These are phyloP conservation scores for Pichia sp. DNA, from an alignment of 1,139 yeast genomes.

Conservation along the genomic window DNA sequence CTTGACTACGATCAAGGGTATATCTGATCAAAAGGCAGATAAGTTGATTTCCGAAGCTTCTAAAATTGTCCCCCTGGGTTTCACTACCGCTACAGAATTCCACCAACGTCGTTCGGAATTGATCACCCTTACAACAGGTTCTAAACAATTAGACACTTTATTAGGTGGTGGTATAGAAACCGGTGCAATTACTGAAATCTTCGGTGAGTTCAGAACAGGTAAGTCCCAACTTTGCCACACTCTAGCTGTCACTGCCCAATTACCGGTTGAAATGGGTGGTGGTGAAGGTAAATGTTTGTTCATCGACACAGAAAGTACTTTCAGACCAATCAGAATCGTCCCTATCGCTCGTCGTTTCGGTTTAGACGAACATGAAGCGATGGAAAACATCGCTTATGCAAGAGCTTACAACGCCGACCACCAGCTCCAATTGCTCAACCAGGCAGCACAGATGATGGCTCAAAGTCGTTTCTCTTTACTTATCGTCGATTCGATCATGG, in stretches of 20 bases:
- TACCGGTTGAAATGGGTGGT: constrained; percentile 98
- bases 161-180: constrained; percentile 98
- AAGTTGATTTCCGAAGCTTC: constrained; percentile 79
- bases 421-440: constrained; percentile 79
- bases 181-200: constrained; percentile 93
- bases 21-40: constrained; percentile 95
- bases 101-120: constrained; percentile 88
- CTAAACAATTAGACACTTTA: constrained; percentile 88
- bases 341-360: constrained; percentile 94
- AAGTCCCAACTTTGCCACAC: constrained; percentile 97
- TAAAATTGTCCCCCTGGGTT: constrained; percentile 90
- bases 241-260: constrained; percentile 92
- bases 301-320: constrained; percentile 97
- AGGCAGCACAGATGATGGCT: constrained; percentile 97
- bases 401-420: constrained; percentile 98
- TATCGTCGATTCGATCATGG: constrained; percentile 96
- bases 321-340: constrained; percentile 86
- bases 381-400: constrained; percentile 96
- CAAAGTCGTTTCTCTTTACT: constrained; percentile 79
- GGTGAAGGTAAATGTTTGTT: constrained; percentile 98
- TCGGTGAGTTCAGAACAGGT: constrained; percentile 98
- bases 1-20: constrained; percentile 79
- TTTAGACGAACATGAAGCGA: constrained; percentile 88
- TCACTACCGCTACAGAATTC: constrained; percentile 95
- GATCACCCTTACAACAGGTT: constrained; percentile 93